These are phyloP conservation scores for Blastobotrys capitulatus DNA, from an alignment of 1,139 yeast species.

Conservation along the genomic window DNA sequence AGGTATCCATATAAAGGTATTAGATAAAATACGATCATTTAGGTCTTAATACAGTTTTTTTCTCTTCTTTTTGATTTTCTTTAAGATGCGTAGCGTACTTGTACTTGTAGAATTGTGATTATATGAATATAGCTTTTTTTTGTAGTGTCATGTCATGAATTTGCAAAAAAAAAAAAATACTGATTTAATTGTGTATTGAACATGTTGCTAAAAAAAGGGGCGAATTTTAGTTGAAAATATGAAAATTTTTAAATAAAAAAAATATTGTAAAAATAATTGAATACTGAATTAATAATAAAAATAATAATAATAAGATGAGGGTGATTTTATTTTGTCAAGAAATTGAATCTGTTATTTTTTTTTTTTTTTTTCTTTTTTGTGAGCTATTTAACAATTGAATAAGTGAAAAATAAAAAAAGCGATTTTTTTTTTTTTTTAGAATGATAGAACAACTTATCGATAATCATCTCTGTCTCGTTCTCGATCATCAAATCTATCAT, in stretches of 20 bases:
- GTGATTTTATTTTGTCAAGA: background rate
- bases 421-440: background rate
- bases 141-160: background rate
- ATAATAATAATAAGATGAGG: background rate
- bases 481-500: slow-evolving; percentile 2
- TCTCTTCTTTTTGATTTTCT: background rate
- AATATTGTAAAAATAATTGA: background rate
- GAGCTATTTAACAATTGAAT: too few species aligned
- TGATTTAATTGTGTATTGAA: too few species aligned
- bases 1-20: background rate
- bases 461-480: slow-evolving; percentile 7
- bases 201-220: too few species aligned
- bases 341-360: too few species aligned
- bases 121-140: too few species aligned
- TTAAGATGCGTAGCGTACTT: too few species aligned
- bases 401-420: background rate
- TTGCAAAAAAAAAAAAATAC: background rate
- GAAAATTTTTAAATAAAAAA: too few species aligned
- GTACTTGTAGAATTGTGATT: too few species aligned
- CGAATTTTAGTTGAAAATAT: too few species aligned
- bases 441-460: slow-evolving; percentile 4
- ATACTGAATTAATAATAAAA: background rate
- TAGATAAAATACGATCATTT: background rate
- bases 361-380: too few species aligned
- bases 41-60: background rate